Base-by-base conservation (phyloP, 345 rosid species). In the Raphanus raphanistrum region DNA sequence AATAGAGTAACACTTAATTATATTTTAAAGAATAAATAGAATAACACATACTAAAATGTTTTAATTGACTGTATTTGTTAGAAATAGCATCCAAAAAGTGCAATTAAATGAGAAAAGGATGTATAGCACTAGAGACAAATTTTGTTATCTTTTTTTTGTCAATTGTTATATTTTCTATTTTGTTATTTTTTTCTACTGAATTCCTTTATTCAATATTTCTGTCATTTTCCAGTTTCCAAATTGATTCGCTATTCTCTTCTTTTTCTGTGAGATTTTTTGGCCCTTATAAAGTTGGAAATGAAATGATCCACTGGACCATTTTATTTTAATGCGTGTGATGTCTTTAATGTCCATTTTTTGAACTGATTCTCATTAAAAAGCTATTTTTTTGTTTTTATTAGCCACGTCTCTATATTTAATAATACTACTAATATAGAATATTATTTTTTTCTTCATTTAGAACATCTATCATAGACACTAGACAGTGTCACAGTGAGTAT, bases 281-380 rank as follows among this genome's bases (percentile, higher is more conserved):
- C 68, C 55, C 62, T 72, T 66, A 27, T 10, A 41, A 41, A 41
- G 48, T 73, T 73, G 45, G 69, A 48, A 78, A 33, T 27, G 73
- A 72, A 60, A 79, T 45, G 77, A 73, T 73, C 54, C 58, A 17
- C 27, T 78, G 76, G 81, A 60, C 76, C 81, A 58, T 79, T 35
- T 50, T 48, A 48, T 60, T 66, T 72, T 12, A 79, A 72, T 72
- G 63, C 16, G 55, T 41, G 68, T 66, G 28, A 38, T 71, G 76
- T 65, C 36, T 78, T 61, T 67, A 72, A 11, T 66, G 81, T 72
- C 33, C 45, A 5, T 78, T 78, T 78, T 72, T 60, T 69, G 63
- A 57, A 78, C 77, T 66, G 12, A 60, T 72, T 66, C 72, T 72
- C 77, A 50, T 60, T 78, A 48, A 33, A 59, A 78, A 61, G 43